A percentile compares a stretch with the other conserved stretches of the same genome.
These are phyloP conservation scores for Dactylonectria macrodidyma DNA, from an alignment of 2,329 filamentous ascomycete genomes.

Conservation along the genomic window DNA sequence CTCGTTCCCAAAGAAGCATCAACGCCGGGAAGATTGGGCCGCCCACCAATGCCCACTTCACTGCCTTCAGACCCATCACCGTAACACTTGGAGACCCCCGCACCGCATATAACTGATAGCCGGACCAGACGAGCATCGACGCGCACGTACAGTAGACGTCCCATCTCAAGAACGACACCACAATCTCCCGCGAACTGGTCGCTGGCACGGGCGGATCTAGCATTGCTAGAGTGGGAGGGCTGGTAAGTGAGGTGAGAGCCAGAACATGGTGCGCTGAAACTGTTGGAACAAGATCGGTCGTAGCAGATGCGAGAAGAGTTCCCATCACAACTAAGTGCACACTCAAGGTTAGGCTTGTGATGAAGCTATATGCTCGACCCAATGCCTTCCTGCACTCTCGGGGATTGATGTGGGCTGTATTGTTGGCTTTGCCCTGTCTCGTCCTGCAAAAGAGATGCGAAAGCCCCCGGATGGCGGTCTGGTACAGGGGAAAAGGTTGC, in stretches of 20 bases:
- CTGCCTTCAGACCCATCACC: not conserved
- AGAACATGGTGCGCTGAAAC: conserved; percentile 35
- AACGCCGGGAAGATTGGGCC: conserved; percentile 39
- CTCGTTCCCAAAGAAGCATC: conserved; percentile 37
- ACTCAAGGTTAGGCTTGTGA: conserved; percentile 2
- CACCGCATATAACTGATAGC: conserved; percentile 26
- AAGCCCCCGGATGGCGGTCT: conserved; percentile 17
- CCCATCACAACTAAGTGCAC: conserved; percentile 32
- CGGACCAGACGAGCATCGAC: conserved; percentile 36
- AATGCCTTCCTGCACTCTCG: conserved; percentile 14
- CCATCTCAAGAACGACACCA: conserved; percentile 41
- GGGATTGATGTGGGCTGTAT: not conserved
- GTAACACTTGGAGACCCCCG: not conserved
- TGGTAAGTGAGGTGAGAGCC: conserved; percentile 30
- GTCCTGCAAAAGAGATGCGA: not conserved
- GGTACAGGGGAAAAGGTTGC: conserved; percentile 41
- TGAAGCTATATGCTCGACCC: conserved; percentile 29
- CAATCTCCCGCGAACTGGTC: conserved; percentile 28
- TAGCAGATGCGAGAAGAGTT: conserved; percentile 19
- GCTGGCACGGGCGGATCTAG: conserved; percentile 28
- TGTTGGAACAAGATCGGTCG: not conserved
- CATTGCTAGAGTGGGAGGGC: conserved; percentile 35
- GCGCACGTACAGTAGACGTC: conserved; percentile 41
- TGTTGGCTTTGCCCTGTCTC: not conserved
- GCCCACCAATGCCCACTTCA: conserved; percentile 26